Evolutionary conservation across 371 early-diverging fungal species (phyloP), one percentile per base, ranked within the genome.

Genomic region (Parasitella parasitica): DNA sequence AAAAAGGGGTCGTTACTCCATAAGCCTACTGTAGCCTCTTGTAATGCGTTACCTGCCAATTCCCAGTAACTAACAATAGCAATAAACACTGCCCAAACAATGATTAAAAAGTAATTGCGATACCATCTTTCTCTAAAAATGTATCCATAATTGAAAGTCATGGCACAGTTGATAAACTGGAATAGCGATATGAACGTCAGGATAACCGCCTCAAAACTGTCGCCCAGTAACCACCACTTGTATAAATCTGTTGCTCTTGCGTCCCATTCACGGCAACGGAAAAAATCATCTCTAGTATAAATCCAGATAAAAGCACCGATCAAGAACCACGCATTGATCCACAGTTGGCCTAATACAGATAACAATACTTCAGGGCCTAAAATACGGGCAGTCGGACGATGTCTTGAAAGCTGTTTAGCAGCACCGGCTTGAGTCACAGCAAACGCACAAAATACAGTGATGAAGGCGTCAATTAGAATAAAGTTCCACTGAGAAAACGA

Each of bases 211-310:
- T 92, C 93, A 71, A 76, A 92, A 64, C 89, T 91, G 71, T 92
- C 93, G 24, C 88, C 91, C 9, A 91, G 71, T 36, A 90, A 71
- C 89, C 91, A 91, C 93, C 93, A 93, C 50, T 85, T 82, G 5
- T 83, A 71, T 11, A 76, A 61, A 66, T 92, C 89, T 1, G 75
- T 82, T 4, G 80, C 74, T 7, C 75, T 63, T 0, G 86, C 73
- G 61, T 91, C 86, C 69, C 89, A 91, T 69, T 91, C 90, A 69
- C 80, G 64, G 65, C 93, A 92, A 15, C 82, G 68, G 71, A 86
- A 88, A 76, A 85, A 91, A 30, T 72, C 73, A 62, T 91, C 85
- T 6, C 65, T 64, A 58, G 80, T 86, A 38, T 91, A 83, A 63
- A 88, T 61, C 62, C 81, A 77, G 7, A 71, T 67, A 39, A 82